Base-by-base conservation (phyloP, 208 protist genomes). In the Zelonia costaricensis region DNA sequence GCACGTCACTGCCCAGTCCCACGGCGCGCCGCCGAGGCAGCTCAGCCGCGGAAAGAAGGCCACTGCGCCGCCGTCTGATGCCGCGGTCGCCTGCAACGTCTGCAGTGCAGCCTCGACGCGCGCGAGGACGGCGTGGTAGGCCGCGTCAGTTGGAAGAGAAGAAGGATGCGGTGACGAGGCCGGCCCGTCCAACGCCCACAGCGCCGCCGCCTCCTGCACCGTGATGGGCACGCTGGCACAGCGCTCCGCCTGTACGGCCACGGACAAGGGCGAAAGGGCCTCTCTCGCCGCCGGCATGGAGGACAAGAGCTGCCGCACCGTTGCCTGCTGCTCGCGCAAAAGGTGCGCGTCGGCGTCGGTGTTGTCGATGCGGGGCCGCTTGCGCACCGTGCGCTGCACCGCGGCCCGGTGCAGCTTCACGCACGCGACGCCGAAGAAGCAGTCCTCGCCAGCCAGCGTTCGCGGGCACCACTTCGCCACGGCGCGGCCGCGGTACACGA, bases 21-120 rank as follows among this genome's bases (percentile, higher is more conserved):
- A 96, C 57, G 91, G 91, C n/a, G 87, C 75, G 18, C 87, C 83
- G 28, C 87, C 82, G 8, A 81, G 77, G 63, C 75, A 82, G 54
- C 72, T 82, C 40, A 96, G 76, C 22, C 85, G 82, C 20, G 83
- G 56, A 74, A 95, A 95, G 43, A 67, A 76, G 33, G 52, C 28
- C 4, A 35, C 40, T 3, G 59, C 12, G 39, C 40, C 54, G 60
- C 42, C 36, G 15, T n/a, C 2, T 8, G 52, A 36, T 2, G 31
- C 35, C 12, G 44, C 25, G n/a, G 49, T 31, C 0, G 63, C 53
- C 18, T 31, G 33, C 39, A 35, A 33, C 22, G 47, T 33, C 13
- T 28, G 54, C 22, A 56, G 33, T 8, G 73, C 60, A 13, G 36
- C 45, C 35, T 71, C 58, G 16, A 78, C 58, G 46, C 74, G 68